Percentiles rank a stretch among this genome's conserved stretches.
These are phyloP conservation scores for Berkeleyomyces basicola DNA, from an alignment of 2,329 filamentous ascomycete genomes.

Conservation along the genomic window DNA sequence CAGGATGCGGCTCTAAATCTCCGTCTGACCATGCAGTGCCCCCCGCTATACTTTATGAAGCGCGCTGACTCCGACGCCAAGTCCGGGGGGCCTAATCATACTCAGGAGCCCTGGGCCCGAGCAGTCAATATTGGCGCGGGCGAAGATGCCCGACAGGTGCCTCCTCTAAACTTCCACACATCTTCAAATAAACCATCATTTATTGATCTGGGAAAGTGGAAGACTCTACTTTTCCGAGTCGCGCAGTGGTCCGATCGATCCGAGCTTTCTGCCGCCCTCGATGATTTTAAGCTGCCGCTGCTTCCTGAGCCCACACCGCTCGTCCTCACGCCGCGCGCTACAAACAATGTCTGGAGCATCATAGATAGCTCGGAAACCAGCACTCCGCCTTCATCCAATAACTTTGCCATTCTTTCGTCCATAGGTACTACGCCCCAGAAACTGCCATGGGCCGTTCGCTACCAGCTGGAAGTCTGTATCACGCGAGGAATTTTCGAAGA, in stretches of 20 bases:
- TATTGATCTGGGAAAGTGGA: conserved; percentile 41
- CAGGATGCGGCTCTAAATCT: conserved; percentile 21
- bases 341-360: conserved; percentile 4
- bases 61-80: conserved; percentile 15
- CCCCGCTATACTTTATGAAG: conserved; percentile 32
- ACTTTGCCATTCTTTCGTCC: conserved; percentile 3
- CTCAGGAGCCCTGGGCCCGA: conserved; percentile 31
- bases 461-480: conserved; percentile 88
- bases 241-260: conserved; percentile 17
- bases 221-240: conserved; percentile 34
- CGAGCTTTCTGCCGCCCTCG: conserved; percentile 36
- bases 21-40: conserved; percentile 25
- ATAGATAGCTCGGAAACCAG: neutral
- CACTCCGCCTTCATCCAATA: neutral
- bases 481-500: conserved; percentile 64
- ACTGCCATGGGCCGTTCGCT: conserved; percentile 58
- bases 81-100: conserved; percentile 21
- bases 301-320: neutral
- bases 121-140: conserved; percentile 26
- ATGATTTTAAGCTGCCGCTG: conserved; percentile 45
- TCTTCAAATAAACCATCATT: conserved; percentile 21
- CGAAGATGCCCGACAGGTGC: neutral
- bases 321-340: neutral
- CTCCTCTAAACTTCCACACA: conserved; percentile 25
- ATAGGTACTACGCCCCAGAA: neutral